A percentile compares a stretch with the other conserved stretches of the same genome.
These are phyloP conservation scores for Globisporangium acanthophoron DNA, from an alignment of 352 stramenopile species.

Conservation along the genomic window DNA sequence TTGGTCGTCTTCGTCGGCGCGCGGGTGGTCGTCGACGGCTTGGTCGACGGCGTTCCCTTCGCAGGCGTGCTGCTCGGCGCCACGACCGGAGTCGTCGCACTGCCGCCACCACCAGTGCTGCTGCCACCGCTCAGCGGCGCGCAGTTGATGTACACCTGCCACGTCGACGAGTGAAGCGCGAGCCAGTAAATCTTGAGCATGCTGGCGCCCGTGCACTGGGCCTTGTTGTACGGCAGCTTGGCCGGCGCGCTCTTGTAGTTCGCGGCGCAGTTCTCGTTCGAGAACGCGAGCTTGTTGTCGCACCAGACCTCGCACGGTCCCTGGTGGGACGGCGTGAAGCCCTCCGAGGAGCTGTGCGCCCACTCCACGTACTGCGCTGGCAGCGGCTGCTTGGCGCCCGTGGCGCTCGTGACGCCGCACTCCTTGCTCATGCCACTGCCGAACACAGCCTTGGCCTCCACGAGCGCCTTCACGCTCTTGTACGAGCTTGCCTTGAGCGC, in stretches of 20 bases:
- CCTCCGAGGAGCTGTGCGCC: constrained; percentile 18
- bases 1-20: constrained; percentile 3
- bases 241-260: constrained; percentile 27
- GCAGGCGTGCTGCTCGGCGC: neutral
- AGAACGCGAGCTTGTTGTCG: constrained; percentile 37
- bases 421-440: constrained; percentile 10
- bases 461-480: constrained; percentile 14
- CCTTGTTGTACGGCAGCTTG: constrained; percentile 36
- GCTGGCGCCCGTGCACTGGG: constrained; percentile 33
- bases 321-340: constrained; percentile 30
- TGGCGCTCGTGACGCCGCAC: constrained; percentile 26
- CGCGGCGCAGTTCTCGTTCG: constrained; percentile 40
- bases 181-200: constrained; percentile 38
- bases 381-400: constrained; percentile 26
- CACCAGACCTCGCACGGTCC: constrained; percentile 53
- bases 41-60: neutral
- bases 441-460: constrained; percentile 9
- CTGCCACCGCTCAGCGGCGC: constrained; percentile 4
- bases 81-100: neutral
- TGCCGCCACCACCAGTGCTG: neutral
- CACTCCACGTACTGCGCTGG: constrained; percentile 29
- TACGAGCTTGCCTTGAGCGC: constrained; percentile 20
- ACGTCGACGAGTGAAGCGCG: constrained; percentile 26
- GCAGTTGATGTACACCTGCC: constrained; percentile 27
- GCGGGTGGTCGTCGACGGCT: neutral